Evolutionary conservation across 768 basidiomycete species (phyloP), one percentile per base, ranked within the genome.

Genomic region (Sporobolomyces roseus): DNA sequence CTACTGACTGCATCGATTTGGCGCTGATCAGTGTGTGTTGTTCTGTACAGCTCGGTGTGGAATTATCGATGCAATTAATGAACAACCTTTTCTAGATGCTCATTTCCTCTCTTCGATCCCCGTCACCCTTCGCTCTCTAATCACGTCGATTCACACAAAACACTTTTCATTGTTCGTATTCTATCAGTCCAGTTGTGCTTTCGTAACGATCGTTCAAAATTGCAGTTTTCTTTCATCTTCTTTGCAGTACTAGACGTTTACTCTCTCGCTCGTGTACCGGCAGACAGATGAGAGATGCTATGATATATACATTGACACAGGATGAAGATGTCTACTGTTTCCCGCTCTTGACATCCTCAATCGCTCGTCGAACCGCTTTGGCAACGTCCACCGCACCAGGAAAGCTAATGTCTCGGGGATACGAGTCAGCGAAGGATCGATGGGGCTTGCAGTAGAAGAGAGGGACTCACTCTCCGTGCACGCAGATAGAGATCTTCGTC

Each of bases 51-150:
- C 85, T 96, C 61, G 93, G 93, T 41, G 93, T 98, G 10, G 93
- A 98, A 78, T 85, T 87, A 32, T 90, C 91, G 66, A 84, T 91
- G 80, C 90, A 90, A 78, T 50, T 87, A 12, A 84, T 96, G 83
- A 88, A 97, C 78, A 80, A 79, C 68, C 69, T 90, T 9, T 88
- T 85, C 69, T 85, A 33, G n/a, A n/a, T n/a, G n/a, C n/a, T n/a
- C n/a, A n/a, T n/a, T n/a, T n/a, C n/a, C n/a, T n/a, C n/a, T n/a
- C n/a, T n/a, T n/a, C n/a, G n/a, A n/a, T n/a, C n/a, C n/a, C n/a
- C n/a, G n/a, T n/a, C n/a, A n/a, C n/a, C n/a, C n/a, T n/a, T n/a
- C n/a, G n/a, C n/a, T n/a, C n/a, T n/a, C n/a, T n/a, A n/a, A n/a
- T n/a, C n/a, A n/a, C n/a, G n/a, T n/a, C n/a, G n/a, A n/a, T n/a